These are phyloP conservation scores for Vicia faba DNA, from an alignment of 306 rosid genomes.

Conservation along the genomic window DNA sequence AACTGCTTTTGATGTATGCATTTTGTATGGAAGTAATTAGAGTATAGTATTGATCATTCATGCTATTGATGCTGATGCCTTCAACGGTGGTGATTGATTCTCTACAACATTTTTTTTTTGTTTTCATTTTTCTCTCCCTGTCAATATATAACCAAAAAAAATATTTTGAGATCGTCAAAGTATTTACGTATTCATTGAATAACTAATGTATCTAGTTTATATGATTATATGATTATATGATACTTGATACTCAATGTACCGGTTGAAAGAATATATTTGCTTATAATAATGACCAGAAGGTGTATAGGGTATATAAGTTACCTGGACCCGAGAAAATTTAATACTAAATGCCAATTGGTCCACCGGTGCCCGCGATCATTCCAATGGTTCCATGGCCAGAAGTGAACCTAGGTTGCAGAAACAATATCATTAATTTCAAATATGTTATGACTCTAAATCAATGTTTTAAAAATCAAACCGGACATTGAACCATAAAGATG, in stretches of 20 bases:
- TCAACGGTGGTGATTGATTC: constrained; percentile 61
- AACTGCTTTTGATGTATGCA: constrained; percentile 73
- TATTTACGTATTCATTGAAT: too few relatives aligned
- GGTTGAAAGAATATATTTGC: too few relatives aligned
- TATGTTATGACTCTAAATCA: background rate
- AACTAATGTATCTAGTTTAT: too few relatives aligned
- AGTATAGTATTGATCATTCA: constrained; percentile 59
- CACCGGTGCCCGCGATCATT: constrained; percentile 77
- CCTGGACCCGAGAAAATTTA: constrained; percentile 52
- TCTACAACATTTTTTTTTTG: constrained; percentile 54
- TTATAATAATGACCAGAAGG: too few relatives aligned
- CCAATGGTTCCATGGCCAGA: constrained; percentile 84
- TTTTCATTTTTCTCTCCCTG: constrained; percentile 52
- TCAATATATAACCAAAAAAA: background rate
- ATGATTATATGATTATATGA: background rate
- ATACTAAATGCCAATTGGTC: constrained; percentile 89
- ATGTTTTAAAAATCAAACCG: background rate
- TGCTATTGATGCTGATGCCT: constrained; percentile 14
- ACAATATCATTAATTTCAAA: background rate
- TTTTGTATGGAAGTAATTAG: constrained; percentile 83
- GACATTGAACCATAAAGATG: background rate
- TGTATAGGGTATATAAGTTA: background rate
- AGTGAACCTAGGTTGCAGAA: constrained; percentile 58
- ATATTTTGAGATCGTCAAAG: too few relatives aligned
- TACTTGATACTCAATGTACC: too few relatives aligned